A percentile compares a stretch with the other conserved stretches of the same genome.
phyloP scores from a whole-genome alignment of 352 stramenopile species.

The Pythium grandisporangium region DNA sequence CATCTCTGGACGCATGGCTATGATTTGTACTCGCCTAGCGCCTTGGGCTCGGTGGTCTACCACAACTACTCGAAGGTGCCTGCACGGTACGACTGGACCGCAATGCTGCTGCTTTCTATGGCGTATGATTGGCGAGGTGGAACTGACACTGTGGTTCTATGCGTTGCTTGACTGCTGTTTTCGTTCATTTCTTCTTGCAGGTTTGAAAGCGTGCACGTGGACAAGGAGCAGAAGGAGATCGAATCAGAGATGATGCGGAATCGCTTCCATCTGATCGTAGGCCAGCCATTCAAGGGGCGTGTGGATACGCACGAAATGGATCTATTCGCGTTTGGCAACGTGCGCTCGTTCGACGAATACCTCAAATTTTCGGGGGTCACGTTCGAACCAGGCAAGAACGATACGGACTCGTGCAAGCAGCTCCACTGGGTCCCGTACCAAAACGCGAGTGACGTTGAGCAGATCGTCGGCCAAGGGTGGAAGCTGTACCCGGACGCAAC shows the following conservation, averaged over 20 bases:
- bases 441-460: constrained; percentile 16
- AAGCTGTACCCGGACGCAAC: constrained; percentile 6
- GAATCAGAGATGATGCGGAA: constrained; percentile 22
- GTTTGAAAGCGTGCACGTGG: constrained; percentile 27
- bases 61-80: constrained; percentile 36
- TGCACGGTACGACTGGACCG: constrained; percentile 14
- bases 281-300: constrained; percentile 18
- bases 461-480: constrained; percentile 17
- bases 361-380: constrained; percentile 28
- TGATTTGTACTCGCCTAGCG: constrained; percentile 27
- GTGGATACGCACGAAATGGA: constrained; percentile 27
- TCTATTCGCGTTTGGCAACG: constrained; percentile 20
- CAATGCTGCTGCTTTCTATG: too few species aligned
- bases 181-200: background rate
- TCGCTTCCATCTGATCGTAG: constrained; percentile 24
- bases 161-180: background rate
- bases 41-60: constrained; percentile 26
- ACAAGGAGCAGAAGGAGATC: constrained; percentile 13
- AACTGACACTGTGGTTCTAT: too few species aligned
- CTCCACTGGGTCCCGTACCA: constrained; percentile 33
- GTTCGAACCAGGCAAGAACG: constrained; percentile 13
- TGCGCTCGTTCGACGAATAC: constrained; percentile 22
- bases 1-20: constrained; percentile 31
- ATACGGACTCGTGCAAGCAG: constrained; percentile 22
- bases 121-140: too few species aligned